Evolutionary conservation across 106 monocot species (phyloP), one percentile per base, ranked within the genome.

Genomic region (Gastrodia elata): DNA sequence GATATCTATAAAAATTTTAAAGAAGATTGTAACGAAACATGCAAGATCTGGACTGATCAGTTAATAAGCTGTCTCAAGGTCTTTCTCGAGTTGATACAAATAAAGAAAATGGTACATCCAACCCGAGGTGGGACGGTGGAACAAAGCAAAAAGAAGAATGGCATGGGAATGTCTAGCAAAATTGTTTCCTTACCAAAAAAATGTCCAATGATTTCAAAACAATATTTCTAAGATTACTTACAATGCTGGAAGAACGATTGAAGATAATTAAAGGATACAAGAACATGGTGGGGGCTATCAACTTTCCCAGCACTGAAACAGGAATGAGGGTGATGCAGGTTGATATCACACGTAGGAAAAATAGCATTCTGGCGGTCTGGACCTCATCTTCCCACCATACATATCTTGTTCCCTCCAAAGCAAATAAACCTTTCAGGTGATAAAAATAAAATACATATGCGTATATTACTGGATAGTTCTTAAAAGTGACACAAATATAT

Each of bases 271-370:
- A 84, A 93, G 97, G 97, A 97, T 97, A 97, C 97, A 97, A 78
- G 83, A 93, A 97, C 88, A 97, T 88, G 3, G 71, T 83, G 52
- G 97, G 84, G 33, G 84, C 90, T 41, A 88, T 75, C 48, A 74
- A 72, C 28, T 93, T 79, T 38, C 74, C 81, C 79, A 97, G 86
- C 39, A 88, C 8, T 38, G 77, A 75, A 71, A 79, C 73, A 32
- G 88, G 81, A 75, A 93, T 76, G 39, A 81, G 71, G 44, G 75
- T 55, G 67, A 92, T 83, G 80, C 87, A 93, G 34, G 97, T 86
- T 68, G 97, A 90, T 67, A 97, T 78, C 28, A 97, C 93, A 52
- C 93, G 82, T 35, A 97, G 73, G 38, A 84, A 93, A 83, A 97
- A 97, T 67, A 93, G 71, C 13, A 97, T 39, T n/a, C 90, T 89